phyloP scores from a whole-genome alignment of 805 yeast genomes.

The Scheffersomyces spartinae region DNA sequence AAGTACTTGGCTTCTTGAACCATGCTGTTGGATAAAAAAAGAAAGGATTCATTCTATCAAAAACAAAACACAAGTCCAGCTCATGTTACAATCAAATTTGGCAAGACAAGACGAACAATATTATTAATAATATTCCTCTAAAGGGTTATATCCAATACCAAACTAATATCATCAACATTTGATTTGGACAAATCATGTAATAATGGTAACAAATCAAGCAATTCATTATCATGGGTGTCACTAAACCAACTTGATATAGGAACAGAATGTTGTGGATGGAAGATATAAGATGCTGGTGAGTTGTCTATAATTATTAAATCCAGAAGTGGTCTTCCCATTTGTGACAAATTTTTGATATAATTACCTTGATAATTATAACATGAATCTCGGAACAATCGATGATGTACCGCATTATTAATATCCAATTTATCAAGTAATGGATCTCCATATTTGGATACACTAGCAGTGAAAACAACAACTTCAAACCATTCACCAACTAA shows the following conservation, averaged over 20 bases:
- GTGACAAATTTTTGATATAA: conserved; percentile 87
- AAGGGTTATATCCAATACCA: conserved; percentile 69
- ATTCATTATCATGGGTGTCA: conserved; percentile 93
- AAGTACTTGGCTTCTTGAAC: too few species aligned
- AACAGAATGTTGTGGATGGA: conserved; percentile 96
- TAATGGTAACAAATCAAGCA: conserved; percentile 82
- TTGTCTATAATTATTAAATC: conserved; percentile 89
- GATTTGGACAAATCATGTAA: conserved; percentile 69
- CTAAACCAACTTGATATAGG: conserved; percentile 98
- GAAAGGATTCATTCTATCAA: too few species aligned
- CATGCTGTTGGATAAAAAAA: too few species aligned
- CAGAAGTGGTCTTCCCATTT: conserved; percentile 81
- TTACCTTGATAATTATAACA: conserved; percentile 92
- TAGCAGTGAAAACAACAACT: conserved; percentile 95
- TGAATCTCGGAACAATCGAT: conserved; percentile 86
- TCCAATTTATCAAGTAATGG: conserved; percentile 88
- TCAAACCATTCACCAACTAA: conserved; percentile 81
- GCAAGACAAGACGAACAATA: too few species aligned
- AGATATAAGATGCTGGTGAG: conserved; percentile 95
- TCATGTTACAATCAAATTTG: too few species aligned
- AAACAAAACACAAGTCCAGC: too few species aligned
- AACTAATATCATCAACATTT: conserved; percentile 73
- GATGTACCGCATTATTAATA: conserved; percentile 64
- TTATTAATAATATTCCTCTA: too few species aligned
- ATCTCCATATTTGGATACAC: conserved; percentile 91